Evolutionary conservation across 768 basidiomycete species (phyloP).

Genomic region (Exsudoporus frostii): DNA sequence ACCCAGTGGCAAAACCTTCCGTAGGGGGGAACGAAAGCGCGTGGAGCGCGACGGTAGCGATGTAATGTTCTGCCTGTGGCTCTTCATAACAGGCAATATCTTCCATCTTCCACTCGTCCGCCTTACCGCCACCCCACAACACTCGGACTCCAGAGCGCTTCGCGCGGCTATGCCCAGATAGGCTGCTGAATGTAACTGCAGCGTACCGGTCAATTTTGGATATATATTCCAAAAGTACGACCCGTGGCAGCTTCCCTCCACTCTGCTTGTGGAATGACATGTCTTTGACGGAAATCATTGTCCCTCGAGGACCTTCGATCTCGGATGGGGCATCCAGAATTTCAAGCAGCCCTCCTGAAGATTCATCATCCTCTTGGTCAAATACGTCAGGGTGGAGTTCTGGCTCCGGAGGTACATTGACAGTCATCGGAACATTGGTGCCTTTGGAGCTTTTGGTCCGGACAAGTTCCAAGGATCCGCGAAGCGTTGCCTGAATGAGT

Average conservation of each 20-base stretch:
- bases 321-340: conserved; percentile 64
- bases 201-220: conserved; percentile 72
- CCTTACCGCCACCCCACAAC: conserved; percentile 63
- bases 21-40: conserved; percentile 62
- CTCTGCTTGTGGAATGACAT: conserved; percentile 83
- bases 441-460: neutral
- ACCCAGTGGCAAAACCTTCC: conserved; percentile 61
- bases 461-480: conserved; percentile 20
- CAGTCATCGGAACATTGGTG: neutral
- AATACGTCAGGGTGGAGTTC: conserved; percentile 43
- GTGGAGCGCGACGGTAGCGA: conserved; percentile 83
- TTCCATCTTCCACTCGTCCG: conserved; percentile 76
- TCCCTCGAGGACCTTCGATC: conserved; percentile 55
- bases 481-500: conserved; percentile 43
- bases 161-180: conserved; percentile 73
- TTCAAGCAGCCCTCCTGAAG: conserved; percentile 62
- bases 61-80: conserved; percentile 84
- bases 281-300: conserved; percentile 54
- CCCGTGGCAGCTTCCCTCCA: conserved; percentile 79
- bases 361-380: conserved; percentile 49
- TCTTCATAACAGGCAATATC: conserved; percentile 78
- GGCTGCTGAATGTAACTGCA: conserved; percentile 57
- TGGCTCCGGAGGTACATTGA: neutral
- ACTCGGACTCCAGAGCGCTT: conserved; percentile 70
- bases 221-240: conserved; percentile 64